These are phyloP conservation scores for Sophora flavescens DNA, from an alignment of 306 rosid genomes.

Conservation along the genomic window DNA sequence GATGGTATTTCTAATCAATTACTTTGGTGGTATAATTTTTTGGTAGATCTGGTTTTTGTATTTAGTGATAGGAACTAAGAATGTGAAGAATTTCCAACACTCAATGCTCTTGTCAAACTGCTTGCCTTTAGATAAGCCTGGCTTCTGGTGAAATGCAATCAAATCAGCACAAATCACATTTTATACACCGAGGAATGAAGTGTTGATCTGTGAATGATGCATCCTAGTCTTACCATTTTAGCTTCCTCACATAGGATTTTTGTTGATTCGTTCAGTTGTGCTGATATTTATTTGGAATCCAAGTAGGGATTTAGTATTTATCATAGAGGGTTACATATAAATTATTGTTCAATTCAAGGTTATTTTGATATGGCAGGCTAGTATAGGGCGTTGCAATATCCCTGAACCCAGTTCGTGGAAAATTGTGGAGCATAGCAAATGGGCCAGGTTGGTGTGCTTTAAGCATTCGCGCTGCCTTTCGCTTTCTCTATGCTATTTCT, in stretches of 20 bases:
- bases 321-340: not conserved
- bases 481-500: conserved; percentile 21
- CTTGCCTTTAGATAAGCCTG: not conserved
- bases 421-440: conserved; percentile 87
- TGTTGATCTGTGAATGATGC: conserved; percentile 5
- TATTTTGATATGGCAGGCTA: conserved; percentile 68
- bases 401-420: conserved; percentile 91
- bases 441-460: conserved; percentile 80
- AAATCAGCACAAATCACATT: not conserved
- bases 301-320: not conserved
- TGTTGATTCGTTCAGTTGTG: conserved; percentile 16
- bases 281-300: conserved; percentile 14
- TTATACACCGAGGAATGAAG: not conserved
- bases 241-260: not conserved
- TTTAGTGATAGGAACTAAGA: not conserved
- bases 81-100: not conserved
- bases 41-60: conserved; percentile 56
- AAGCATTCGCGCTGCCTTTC: conserved; percentile 11
- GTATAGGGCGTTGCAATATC: conserved; percentile 73
- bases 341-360: conserved; percentile 25
- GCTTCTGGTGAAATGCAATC: conserved; percentile 26
- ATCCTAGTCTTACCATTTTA: not conserved
- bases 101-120: not conserved
- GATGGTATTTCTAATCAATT: not conserved
- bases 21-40: conserved; percentile 19